A percentile compares a stretch with the other conserved stretches of the same genome.
phyloP scores from a whole-genome alignment of 176 grass and related monocot species.

The Rhipidocladum racemiflorum region DNA sequence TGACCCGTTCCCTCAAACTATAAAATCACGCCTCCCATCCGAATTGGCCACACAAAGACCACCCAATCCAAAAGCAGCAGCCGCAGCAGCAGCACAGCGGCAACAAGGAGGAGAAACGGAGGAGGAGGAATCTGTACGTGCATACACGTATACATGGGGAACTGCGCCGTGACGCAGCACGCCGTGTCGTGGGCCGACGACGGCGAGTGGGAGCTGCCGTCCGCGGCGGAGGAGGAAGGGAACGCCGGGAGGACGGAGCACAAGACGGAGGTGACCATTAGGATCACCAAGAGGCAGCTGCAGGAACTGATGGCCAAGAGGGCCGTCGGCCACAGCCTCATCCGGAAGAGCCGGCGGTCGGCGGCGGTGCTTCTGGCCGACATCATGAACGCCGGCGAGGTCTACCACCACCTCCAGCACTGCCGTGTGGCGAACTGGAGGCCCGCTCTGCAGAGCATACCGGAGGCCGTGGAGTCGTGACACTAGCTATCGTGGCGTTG shows the following conservation, averaged over 20 bases:
- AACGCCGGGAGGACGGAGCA: background rate
- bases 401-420: slow-evolving; percentile 39
- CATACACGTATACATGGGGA: slow-evolving; percentile 43
- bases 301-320: slow-evolving; percentile 53
- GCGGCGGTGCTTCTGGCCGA: slow-evolving; percentile 43
- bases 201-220: slow-evolving; percentile 47
- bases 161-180: slow-evolving; percentile 51
- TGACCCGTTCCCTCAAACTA: background rate
- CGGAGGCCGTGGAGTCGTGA: slow-evolving; percentile 50
- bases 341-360: slow-evolving; percentile 24
- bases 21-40: slow-evolving; percentile 9
- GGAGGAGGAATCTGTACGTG: background rate
- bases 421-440: slow-evolving; percentile 46
- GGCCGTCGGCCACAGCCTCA: background rate
- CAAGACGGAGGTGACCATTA: slow-evolving; percentile 58
- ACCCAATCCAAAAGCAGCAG: background rate
- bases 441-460: slow-evolving; percentile 59
- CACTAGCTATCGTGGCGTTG: background rate
- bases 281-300: slow-evolving; percentile 54
- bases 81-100: background rate
- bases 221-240: background rate
- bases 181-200: slow-evolving; percentile 61
- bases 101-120: background rate
- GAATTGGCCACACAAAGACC: background rate
- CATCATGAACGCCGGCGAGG: slow-evolving; percentile 60